Evolutionary conservation across 805 yeast species (phyloP), one percentile per base, ranked within the genome.

Genomic region (Wickerhamiella australiensis): DNA sequence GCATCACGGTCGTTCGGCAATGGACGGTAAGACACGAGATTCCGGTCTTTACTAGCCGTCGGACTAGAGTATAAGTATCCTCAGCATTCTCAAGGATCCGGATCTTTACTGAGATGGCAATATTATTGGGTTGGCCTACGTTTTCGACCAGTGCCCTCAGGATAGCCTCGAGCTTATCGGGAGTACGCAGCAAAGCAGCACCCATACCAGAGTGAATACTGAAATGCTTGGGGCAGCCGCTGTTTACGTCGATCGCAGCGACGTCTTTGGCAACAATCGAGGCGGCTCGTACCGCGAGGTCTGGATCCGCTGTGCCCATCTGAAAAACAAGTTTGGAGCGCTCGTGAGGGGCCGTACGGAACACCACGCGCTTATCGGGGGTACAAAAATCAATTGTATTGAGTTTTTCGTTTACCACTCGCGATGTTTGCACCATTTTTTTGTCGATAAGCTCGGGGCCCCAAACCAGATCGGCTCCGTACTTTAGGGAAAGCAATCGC

Each of bases 121-220:
- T 85, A 17, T 71, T 66, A 58, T 75, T 64, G 3, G 94, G 94
- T 49, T 65, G 70, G 5, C 98, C 98, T 1, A 92, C 88, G 54
- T 86, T 71, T 21, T 73, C 73, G 1, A 92, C 96, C 45, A 92
- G 67, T 6, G 74, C 73, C 3, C 65, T 65, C 53, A 92, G 66
- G 26, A 92, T 92, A 13, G 73, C 72, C 55, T 81, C 82, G 15
- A 92, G 69, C 35, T 76, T 67, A 42, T 85, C 95, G 0, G 97
- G 96, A 0, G 88, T 85, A 27, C 73, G 69, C 50, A 92, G 69
- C 42, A 92, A 69, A 0, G 95, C 96, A 2, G 97, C 95, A 4
- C 98, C 98, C 97, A 92, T 92, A 0, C 98, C 98, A 0, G 94
- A 73, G 64, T 92, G 98, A 2, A 87, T 74, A 1, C 94, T 83